Evolutionary conservation across 352 stramenopile species (phyloP), one percentile per base, ranked within the genome.

Genomic region (Phytophthora quininea): DNA sequence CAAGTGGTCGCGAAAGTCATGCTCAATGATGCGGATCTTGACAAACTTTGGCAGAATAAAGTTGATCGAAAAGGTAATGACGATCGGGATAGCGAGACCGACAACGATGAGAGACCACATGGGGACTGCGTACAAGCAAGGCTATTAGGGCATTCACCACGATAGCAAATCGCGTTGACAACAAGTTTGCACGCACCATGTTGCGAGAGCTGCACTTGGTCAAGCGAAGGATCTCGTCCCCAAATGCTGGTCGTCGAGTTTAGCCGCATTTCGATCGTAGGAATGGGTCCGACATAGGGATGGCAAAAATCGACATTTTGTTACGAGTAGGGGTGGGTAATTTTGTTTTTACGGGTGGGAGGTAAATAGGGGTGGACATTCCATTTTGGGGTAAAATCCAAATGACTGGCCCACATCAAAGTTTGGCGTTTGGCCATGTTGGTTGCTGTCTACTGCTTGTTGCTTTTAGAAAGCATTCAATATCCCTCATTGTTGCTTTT

Each of bases 1-100:
- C 30, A 92, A 42, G 42, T 91, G 89, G 69, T 93, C 86, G 10
- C 86, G 80, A 30, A 86, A 86, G 64, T 93, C 86, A 63, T 90
- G 71, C 8, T 63, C 64, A 61, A 91, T 88, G 27, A 80, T 49
- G 33, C 77, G 84, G 8, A 80, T 51, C 42, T 78, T 68, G 40
- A 81, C 73, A 38, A 85, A 77, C 45, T 74, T 71, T 9, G 83
- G 83, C 10, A 87, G 58, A 51, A 82, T 57, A 56, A 72, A 89
- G 71, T 89, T 90, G 12, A 92, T 62, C 11, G 83, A 46, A 32
- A 91, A 31, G 50, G 92, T 90, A 52, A 71, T 58, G 7, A 73
- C 10, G 31, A 89, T 78, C 12, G 85, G 76, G 4, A 83, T 57
- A 1, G 29, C 48, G n/a, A 73, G 69, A 48, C 71, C 73, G n/a